Evolutionary conservation across 768 basidiomycete species (phyloP).

Genomic region (Xerocomus potaroensis): DNA sequence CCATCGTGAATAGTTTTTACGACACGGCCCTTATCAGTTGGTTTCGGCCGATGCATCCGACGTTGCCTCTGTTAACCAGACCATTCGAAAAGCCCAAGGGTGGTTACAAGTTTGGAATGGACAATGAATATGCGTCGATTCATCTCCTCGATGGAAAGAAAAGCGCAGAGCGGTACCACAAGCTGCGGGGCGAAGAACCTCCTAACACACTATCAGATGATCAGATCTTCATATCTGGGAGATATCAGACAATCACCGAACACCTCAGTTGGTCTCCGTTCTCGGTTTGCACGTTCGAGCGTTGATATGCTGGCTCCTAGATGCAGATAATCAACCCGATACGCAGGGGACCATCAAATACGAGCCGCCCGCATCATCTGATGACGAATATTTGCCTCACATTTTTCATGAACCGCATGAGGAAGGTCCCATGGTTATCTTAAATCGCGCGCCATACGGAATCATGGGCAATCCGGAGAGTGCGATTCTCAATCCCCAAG

Average conservation of each 20-base stretch:
- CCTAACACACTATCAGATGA: slow-evolving; percentile 7
- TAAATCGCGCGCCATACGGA: slow-evolving; percentile 59
- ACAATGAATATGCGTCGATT: slow-evolving; percentile 29
- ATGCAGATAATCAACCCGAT: slow-evolving; percentile 34
- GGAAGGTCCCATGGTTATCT: slow-evolving; percentile 61
- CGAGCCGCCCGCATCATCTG: slow-evolving; percentile 20
- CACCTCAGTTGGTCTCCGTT: slow-evolving; percentile 34
- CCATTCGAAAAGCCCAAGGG: slow-evolving; percentile 29
- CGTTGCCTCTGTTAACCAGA: slow-evolving; percentile 37
- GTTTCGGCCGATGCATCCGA: slow-evolving; percentile 45
- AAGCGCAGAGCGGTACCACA: slow-evolving; percentile 24
- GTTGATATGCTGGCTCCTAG: slow-evolving; percentile 18
- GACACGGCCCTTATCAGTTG: slow-evolving; percentile 65
- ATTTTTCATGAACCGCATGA: slow-evolving; percentile 53
- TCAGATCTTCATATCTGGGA: slow-evolving; percentile 28
- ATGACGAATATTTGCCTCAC: slow-evolving; percentile 59
- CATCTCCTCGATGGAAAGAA: slow-evolving; percentile 26
- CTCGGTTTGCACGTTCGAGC: not conserved
- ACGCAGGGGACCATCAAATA: slow-evolving; percentile 30
- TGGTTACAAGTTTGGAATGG: slow-evolving; percentile 37
- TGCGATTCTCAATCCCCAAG: slow-evolving; percentile 52
- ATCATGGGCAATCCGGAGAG: slow-evolving; percentile 41
- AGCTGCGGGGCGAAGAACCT: slow-evolving; percentile 12
- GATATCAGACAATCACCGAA: slow-evolving; percentile 35
- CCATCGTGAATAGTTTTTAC: slow-evolving; percentile 65